A percentile compares a stretch with the other conserved stretches of the same genome.
These are phyloP conservation scores for Hanseniaspora pseudoguilliermondii DNA, from an alignment of 805 yeast species.

Conservation along the genomic window DNA sequence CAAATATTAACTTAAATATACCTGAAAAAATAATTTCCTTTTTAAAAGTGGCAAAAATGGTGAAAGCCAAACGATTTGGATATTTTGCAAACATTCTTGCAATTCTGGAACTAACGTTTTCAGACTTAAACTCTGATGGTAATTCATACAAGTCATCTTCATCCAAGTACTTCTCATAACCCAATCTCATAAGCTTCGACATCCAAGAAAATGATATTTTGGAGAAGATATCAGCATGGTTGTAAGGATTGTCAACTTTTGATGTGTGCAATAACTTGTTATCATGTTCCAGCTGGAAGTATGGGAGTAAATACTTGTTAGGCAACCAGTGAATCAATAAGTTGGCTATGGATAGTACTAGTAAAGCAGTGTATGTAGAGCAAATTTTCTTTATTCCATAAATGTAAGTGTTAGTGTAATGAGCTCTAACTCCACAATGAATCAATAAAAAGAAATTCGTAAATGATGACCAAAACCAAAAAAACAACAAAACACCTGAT, in stretches of 20 bases:
- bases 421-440: slow-evolving; percentile 29
- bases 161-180: slow-evolving; percentile 45
- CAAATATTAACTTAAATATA: slow-evolving; percentile 58
- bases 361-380: slow-evolving; percentile 27
- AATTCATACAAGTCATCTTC: slow-evolving; percentile 64
- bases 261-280: background rate
- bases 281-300: slow-evolving; percentile 28
- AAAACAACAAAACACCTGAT: slow-evolving; percentile 53
- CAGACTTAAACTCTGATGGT: slow-evolving; percentile 54
- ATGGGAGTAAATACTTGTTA: slow-evolving; percentile 31
- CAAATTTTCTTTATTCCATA: slow-evolving; percentile 18
- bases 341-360: slow-evolving; percentile 24
- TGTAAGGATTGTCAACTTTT: slow-evolving; percentile 28
- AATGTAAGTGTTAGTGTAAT: slow-evolving; percentile 23
- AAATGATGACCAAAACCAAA: slow-evolving; percentile 53
- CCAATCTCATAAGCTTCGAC: slow-evolving; percentile 69
- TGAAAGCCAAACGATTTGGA: slow-evolving; percentile 41
- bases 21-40: slow-evolving; percentile 58
- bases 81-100: slow-evolving; percentile 44
- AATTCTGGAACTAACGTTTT: slow-evolving; percentile 37
- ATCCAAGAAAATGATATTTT: slow-evolving; percentile 80
- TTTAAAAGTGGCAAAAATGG: slow-evolving; percentile 65
- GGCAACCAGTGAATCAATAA: slow-evolving; percentile 31
- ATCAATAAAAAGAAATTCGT: slow-evolving; percentile 36
- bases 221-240: slow-evolving; percentile 52